Conservation (phyloP, 108 stramenopile species). For the Chaetoceros tenuissimus region DNA sequence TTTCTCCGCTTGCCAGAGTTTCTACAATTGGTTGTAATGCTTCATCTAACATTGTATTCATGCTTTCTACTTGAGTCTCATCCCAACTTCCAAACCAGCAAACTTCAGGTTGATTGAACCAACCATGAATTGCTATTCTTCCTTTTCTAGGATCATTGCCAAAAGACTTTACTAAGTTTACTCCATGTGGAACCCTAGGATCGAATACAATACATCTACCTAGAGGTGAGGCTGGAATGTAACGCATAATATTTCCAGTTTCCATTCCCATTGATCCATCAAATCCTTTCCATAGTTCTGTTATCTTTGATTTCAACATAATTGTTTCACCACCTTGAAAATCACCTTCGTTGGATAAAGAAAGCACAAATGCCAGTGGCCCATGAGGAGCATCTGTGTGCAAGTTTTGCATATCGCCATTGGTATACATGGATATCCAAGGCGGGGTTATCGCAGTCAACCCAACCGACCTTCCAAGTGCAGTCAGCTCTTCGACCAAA, state of each 20-base stretch:
- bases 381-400: constrained; percentile 33
- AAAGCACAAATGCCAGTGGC: constrained; percentile 25
- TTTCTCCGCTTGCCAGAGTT: constrained; percentile 18
- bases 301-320: constrained; percentile 15
- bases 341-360: constrained; percentile 8
- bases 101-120: constrained; percentile 28
- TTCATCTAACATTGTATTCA: constrained; percentile 3
- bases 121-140: constrained; percentile 31
- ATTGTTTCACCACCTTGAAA: constrained; percentile 40
- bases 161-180: constrained; percentile 11
- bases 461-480: constrained; percentile 25
- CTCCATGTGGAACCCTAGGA: constrained; percentile 32
- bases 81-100: constrained; percentile 26
- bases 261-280: constrained; percentile 14
- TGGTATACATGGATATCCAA: constrained; percentile 30
- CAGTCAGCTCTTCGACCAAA: constrained; percentile 17
- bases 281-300: constrained; percentile 28
- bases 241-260: constrained; percentile 1
- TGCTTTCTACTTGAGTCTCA: not conserved
- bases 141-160: constrained; percentile 15
- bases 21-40: constrained; percentile 13
- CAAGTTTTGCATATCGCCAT: constrained; percentile 29
- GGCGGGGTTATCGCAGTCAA: constrained; percentile 28
- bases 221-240: constrained; percentile 13
- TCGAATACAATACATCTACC: constrained; percentile 33